Evolutionary conservation across 2,329 filamentous ascomycete genomes (phyloP).

Genomic region (Colletotrichum kahawae): DNA sequence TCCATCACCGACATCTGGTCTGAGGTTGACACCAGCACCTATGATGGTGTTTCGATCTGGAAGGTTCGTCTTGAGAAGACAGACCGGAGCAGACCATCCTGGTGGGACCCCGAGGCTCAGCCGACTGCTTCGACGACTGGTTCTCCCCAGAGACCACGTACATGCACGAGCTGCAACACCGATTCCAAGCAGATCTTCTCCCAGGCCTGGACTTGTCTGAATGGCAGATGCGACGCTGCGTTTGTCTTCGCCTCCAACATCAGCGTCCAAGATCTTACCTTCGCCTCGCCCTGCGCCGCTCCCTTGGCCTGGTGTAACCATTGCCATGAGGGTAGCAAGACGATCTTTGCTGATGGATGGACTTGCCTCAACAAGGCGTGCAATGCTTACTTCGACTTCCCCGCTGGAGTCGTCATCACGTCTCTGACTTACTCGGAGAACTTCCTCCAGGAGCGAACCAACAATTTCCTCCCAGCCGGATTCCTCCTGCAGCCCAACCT

Average conservation of each 20-base stretch:
- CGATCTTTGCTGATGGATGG: slow-evolving; percentile 37
- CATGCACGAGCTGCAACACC: slow-evolving; percentile 46
- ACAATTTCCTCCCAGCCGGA: slow-evolving; percentile 43
- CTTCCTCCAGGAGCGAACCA: slow-evolving; percentile 61
- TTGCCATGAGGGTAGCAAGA: slow-evolving; percentile 44
- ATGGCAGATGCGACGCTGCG: slow-evolving; percentile 20
- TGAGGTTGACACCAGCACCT: slow-evolving; percentile 51
- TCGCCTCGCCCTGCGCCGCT: slow-evolving; percentile 1
- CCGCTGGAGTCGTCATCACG: slow-evolving; percentile 28
- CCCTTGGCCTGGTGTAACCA: slow-evolving; percentile 14
- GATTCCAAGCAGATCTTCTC: slow-evolving; percentile 42
- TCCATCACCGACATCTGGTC: slow-evolving; percentile 72
- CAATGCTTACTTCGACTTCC: slow-evolving; percentile 50
- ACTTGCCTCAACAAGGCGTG: slow-evolving; percentile 45
- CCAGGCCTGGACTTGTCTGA: slow-evolving; percentile 33
- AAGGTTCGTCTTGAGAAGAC: slow-evolving; percentile 72
- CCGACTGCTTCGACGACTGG: not conserved
- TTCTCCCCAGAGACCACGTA: not conserved
- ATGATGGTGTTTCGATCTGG: slow-evolving; percentile 39
- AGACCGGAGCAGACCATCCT: slow-evolving; percentile 51
- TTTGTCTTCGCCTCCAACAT: slow-evolving; percentile 5
- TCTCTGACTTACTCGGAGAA: slow-evolving; percentile 55
- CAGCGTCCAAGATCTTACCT: slow-evolving; percentile 5
- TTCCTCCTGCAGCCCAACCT: slow-evolving; percentile 38
- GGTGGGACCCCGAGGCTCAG: slow-evolving; percentile 56